phyloP scores from a whole-genome alignment of 2,329 filamentous ascomycete genomes.

The Shiraia bambusicola region DNA sequence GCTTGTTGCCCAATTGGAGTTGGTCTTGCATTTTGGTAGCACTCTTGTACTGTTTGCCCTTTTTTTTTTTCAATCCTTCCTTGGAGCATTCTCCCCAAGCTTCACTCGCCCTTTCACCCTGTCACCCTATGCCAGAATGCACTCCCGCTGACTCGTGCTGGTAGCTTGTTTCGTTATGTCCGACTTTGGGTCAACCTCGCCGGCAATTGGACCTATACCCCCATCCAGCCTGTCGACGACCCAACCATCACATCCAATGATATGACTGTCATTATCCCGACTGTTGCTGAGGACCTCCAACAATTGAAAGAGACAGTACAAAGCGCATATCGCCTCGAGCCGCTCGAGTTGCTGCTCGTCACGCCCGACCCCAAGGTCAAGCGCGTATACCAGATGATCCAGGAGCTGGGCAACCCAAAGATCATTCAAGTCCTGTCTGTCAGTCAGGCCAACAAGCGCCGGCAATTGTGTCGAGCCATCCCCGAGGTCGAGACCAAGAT shows the following conservation, averaged over 20 bases:
- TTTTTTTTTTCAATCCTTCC: constrained; percentile 3
- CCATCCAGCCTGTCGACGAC: constrained; percentile 77
- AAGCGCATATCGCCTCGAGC: constrained; percentile 71
- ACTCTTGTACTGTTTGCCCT: constrained; percentile 31
- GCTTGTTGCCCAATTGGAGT: constrained; percentile 43
- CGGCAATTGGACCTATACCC: constrained; percentile 77
- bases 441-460: constrained; percentile 88
- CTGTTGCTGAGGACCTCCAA: constrained; percentile 82
- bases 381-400: constrained; percentile 63
- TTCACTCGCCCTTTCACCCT: no score
- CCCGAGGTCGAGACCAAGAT: constrained; percentile 80
- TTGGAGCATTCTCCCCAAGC: no score
- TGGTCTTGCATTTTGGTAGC: constrained; percentile 42
- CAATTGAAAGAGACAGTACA: constrained; percentile 79
- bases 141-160: constrained; percentile 25
- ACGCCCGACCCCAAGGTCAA: constrained; percentile 79
- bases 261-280: constrained; percentile 92
- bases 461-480: constrained; percentile 89
- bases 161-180: constrained; percentile 82
- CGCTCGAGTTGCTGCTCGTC: constrained; percentile 76
- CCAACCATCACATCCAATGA: constrained; percentile 78
- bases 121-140: no score
- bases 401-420: constrained; percentile 48
- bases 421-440: constrained; percentile 75
- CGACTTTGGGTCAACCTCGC: constrained; percentile 82